These are phyloP conservation scores for Colletotrichum sublineola DNA, from an alignment of 2,329 filamentous ascomycete genomes.

Conservation along the genomic window DNA sequence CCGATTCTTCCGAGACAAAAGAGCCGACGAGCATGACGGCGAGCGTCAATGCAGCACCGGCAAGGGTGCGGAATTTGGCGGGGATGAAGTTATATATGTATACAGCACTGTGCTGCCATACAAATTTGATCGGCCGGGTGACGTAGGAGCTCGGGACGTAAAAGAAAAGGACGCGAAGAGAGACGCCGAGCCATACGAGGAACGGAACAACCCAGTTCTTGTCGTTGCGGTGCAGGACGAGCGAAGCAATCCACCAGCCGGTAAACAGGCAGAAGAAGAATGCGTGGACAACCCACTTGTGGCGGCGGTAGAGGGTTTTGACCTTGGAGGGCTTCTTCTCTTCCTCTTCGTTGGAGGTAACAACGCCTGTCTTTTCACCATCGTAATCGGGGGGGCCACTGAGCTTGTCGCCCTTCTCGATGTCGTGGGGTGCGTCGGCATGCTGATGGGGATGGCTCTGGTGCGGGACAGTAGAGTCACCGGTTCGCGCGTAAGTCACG, in stretches of 20 bases:
- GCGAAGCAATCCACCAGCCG: constrained; percentile 81
- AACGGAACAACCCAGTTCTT: constrained; percentile 88
- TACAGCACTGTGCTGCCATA: constrained; percentile 76
- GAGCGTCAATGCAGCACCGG: constrained; percentile 74
- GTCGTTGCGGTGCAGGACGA: constrained; percentile 79
- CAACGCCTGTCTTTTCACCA: constrained; percentile 54
- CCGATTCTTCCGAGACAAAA: constrained; percentile 78
- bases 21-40: constrained; percentile 82
- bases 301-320: constrained; percentile 58
- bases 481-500: constrained; percentile 62
- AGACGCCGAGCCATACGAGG: constrained; percentile 81
- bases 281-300: constrained; percentile 61
- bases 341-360: constrained; percentile 48
- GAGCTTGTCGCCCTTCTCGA: constrained; percentile 46
- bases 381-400: constrained; percentile 54
- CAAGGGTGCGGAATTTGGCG: constrained; percentile 71
- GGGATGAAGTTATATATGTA: constrained; percentile 74
- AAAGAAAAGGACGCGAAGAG: constrained; percentile 80
- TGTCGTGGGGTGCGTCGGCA: constrained; percentile 44
- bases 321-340: constrained; percentile 45
- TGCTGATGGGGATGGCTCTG: constrained; percentile 51
- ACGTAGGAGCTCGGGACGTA: constrained; percentile 78
- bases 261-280: constrained; percentile 60
- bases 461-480: constrained; percentile 53
- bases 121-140: constrained; percentile 73